Evolutionary conservation across 176 grass and related monocot genomes (phyloP), one percentile per base, ranked within the genome.

Genomic region (Microstegium vimineum): DNA sequence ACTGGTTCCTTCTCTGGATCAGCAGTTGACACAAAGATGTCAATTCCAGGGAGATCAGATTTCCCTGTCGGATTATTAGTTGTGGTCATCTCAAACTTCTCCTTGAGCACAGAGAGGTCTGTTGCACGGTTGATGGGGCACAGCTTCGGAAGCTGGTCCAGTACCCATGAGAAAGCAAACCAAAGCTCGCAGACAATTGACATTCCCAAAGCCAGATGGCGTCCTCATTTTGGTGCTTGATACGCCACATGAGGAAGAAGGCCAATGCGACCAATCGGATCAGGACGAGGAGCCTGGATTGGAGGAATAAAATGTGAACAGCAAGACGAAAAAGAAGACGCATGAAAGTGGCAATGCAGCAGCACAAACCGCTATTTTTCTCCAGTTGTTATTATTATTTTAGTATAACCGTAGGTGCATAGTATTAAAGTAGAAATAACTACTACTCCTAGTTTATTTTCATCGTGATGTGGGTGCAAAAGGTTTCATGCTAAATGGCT

Each of bases 161-260:
- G 91, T 31, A 98, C 82, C 96, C 96, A 98, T 27, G 96, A 98
- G 61, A 98, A 91, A 26, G 96, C 96, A 47, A 98, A 98, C 96
- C 96, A 98, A 4, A 98, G 79, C 77, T 98, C 96, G 56, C 96
- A 98, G 22, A 95, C 83, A 73, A 95, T 87, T 16, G 96, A 98
- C 90, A 98, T 93, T 52, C 89, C 96, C 96, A 98, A 36, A 98
- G 82, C 96, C 93, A 99, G 17, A 99, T 72, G 17, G 96, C 96
- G 1, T 99, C 93, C 4, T 89, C 35, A 28, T 99, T 99, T 60
- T 93, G 45, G 85, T 99, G 85, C 77, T 80, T 95, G 66, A 99
- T 90, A 37, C 96, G 89, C 96, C 96, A 99, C 79, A 83, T 83
- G 27, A 99, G 87, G 73, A 99, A 99, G 54, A 99, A 86, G 18